Evolutionary conservation across 768 basidiomycete genomes (phyloP).

Genomic region (Boletus pseudo-olivaceus): DNA sequence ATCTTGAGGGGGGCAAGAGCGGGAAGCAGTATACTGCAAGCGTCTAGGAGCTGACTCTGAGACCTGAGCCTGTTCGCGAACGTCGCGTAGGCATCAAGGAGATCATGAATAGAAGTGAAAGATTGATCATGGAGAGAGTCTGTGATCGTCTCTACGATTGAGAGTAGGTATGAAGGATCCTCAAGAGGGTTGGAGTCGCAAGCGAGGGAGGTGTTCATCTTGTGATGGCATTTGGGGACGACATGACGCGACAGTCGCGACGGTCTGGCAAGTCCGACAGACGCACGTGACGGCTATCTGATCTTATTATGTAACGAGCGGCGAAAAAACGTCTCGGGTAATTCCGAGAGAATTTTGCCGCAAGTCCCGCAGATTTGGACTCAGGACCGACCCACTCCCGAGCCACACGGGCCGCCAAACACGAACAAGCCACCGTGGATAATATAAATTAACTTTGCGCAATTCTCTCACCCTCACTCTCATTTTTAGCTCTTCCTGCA

Average conservation of each 20-base stretch:
- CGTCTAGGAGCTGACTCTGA: slow-evolving; percentile 6
- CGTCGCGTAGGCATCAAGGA: slow-evolving; percentile 58
- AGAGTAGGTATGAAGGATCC: slow-evolving; percentile 32
- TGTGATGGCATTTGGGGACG: no score
- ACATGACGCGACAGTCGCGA: no score
- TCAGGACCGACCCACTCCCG: no score
- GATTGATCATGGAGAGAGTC: slow-evolving; percentile 41
- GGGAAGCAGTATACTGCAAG: slow-evolving; percentile 2
- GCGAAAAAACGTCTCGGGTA: no score
- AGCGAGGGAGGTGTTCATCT: not conserved
- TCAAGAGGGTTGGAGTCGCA: not conserved
- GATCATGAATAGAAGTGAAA: slow-evolving; percentile 46
- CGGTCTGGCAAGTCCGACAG: no score
- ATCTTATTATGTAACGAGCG: no score
- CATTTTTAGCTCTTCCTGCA: not conserved
- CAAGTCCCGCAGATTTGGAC: no score
- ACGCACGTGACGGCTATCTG: not conserved
- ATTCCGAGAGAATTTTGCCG: no score
- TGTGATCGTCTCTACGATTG: slow-evolving; percentile 45
- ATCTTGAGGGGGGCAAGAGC: slow-evolving; percentile 31
- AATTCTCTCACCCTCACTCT: not conserved
- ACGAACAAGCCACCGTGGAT: slow-evolving; percentile 16
- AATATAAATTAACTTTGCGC: slow-evolving; percentile 16
- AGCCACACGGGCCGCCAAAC: slow-evolving; percentile 12
- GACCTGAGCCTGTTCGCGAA: slow-evolving; percentile 44